Evolutionary conservation across 306 rosid species (phyloP), one percentile per base, ranked within the genome.

Genomic region (Potentilla sterilis): DNA sequence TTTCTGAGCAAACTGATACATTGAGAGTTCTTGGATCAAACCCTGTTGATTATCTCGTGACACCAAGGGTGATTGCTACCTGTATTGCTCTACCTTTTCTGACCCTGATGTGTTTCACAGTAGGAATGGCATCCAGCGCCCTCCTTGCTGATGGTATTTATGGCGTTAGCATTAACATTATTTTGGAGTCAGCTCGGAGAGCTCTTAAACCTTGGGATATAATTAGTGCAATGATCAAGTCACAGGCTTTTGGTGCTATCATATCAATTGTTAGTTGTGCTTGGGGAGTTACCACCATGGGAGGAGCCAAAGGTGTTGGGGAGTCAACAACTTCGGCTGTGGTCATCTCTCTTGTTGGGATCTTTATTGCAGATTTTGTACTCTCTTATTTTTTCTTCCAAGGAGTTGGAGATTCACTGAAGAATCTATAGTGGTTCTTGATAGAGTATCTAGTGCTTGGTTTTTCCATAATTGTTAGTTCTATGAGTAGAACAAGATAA

Each of bases 221-320:
- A 51, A 80, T 95, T 48, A 92, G 99, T 49, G 91, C 97, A 38
- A 90, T 95, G 97, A 89, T 92, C 78, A 95, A 95, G 83, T 92
- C 99, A 5, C 96, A 88, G 85, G 95, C 86, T 77, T 95, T 95
- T 69, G 99, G 97, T 41, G 92, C 91, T 2, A 92, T 95, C 57
- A 95, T 95, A 80, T 95, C 98, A 8, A 67, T 92, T 77, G 97
- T 92, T 70, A 95, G 99, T 71, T 95, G 99, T 76, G 97, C 90
- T 1, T 92, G 98, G 98, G 99, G 98, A 68, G 85, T 95, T 63
- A 95, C 99, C 42, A 92, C 99, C 57, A 41, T 84, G 63, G 98
- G 97, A 69, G 99, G 99, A 41, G 99, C 99, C 72, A 92, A 95
- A 84, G 97, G 97, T 58, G 98, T 95, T 7, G 98, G 98, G 9